These are phyloP conservation scores for Botrytis sinoallii DNA, from an alignment of 2,329 filamentous ascomycete species.

Conservation along the genomic window DNA sequence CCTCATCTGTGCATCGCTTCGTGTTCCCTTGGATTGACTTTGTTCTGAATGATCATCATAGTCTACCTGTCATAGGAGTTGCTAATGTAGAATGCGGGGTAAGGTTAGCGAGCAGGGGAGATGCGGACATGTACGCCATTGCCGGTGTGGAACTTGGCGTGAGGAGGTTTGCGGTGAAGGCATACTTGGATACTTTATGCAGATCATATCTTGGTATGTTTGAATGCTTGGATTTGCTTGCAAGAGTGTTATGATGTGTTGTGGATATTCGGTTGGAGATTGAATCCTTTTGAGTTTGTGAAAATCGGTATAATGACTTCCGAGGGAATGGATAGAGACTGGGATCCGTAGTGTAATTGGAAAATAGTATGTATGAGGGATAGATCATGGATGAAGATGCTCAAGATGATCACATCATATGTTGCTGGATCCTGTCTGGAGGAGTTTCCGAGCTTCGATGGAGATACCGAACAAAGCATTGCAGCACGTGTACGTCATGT, in stretches of 20 bases:
- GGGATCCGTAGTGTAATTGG: not conserved
- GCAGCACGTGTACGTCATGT: not conserved
- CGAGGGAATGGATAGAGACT: not conserved
- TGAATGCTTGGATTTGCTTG: not conserved
- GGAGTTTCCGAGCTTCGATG: not conserved
- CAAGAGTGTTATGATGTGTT: not conserved
- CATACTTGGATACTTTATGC: not conserved
- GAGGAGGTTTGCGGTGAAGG: not conserved
- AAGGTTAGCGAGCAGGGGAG: not conserved
- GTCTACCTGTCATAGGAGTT: not conserved
- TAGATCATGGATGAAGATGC: not conserved
- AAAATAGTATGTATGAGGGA: not conserved
- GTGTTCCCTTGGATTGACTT: not conserved
- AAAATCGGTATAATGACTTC: not conserved
- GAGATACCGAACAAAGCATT: too few species aligned
- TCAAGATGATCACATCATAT: not conserved
- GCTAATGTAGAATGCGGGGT: conserved; percentile 14
- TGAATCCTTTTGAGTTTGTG: not conserved
- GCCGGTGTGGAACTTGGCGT: not conserved
- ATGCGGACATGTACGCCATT: conserved; percentile 8
- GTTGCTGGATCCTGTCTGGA: not conserved
- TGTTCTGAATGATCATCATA: not conserved
- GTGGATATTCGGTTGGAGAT: not conserved
- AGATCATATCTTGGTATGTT: not conserved
- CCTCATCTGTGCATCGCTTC: conserved; percentile 2